A percentile compares a stretch with the other conserved stretches of the same genome.
These are phyloP conservation scores for Prunus mume DNA, from an alignment of 306 rosid species.

Conservation along the genomic window DNA sequence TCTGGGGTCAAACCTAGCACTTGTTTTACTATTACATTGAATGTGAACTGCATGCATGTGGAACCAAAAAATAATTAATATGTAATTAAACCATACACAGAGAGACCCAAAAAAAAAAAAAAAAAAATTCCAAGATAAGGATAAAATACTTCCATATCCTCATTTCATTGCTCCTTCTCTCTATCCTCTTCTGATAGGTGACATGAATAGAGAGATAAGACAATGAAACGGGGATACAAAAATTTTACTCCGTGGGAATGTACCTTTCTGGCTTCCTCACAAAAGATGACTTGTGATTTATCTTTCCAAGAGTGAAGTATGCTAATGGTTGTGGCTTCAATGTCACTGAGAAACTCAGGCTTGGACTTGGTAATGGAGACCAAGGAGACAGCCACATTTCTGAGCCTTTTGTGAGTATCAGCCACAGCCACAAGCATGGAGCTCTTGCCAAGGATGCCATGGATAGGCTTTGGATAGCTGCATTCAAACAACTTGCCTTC, in stretches of 20 bases:
- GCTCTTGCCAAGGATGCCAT: conserved; percentile 33
- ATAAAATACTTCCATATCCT: too few species aligned
- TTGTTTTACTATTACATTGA: conserved; percentile 39
- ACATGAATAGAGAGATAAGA: too few species aligned
- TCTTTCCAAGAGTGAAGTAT: conserved; percentile 34
- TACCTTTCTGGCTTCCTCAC: conserved; percentile 40
- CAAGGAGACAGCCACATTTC: conserved; percentile 33
- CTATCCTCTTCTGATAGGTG: too few species aligned
- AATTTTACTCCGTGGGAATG: not conserved
- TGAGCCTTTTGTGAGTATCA: conserved; percentile 34
- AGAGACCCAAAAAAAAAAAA: not conserved
- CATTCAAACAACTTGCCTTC: conserved; percentile 39
- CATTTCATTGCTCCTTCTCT: too few species aligned
- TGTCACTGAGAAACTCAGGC: conserved; percentile 29
- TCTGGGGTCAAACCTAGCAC: conserved; percentile 34
- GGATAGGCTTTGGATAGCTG: conserved; percentile 37
- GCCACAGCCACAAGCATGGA: conserved; percentile 34
- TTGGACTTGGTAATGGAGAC: conserved; percentile 32
- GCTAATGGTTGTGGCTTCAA: conserved; percentile 17
- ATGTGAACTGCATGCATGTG: conserved; percentile 33
- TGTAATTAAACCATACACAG: not conserved
- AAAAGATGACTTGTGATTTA: conserved; percentile 26
- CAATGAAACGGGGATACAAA: too few species aligned
- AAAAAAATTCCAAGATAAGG: not conserved
- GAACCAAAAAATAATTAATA: not conserved